Conservation (phyloP, 2,329 filamentous ascomycete genomes). For the Chaetothyriales sp. region DNA sequence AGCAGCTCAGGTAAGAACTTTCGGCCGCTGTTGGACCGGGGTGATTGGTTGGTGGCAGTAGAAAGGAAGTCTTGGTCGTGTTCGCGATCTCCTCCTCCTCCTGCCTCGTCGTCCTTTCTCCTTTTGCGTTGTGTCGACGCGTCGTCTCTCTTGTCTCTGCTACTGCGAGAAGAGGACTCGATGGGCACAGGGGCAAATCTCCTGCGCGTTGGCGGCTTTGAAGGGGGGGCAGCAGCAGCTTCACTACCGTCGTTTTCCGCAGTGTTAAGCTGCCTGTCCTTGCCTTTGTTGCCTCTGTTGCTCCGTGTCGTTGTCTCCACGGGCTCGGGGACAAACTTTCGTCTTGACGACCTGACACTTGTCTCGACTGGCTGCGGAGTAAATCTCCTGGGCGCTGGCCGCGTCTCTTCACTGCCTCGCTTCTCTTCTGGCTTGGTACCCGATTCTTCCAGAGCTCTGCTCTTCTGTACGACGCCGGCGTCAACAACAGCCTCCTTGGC, state of each 20-base stretch:
- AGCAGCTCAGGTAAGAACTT: slow-evolving; percentile 66
- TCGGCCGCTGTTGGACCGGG: slow-evolving; percentile 16
- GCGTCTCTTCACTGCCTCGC: background rate
- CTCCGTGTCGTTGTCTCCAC: slow-evolving; percentile 48
- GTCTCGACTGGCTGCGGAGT: slow-evolving; percentile 20
- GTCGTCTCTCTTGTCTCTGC: slow-evolving; percentile 12
- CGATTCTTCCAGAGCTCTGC: slow-evolving; percentile 9
- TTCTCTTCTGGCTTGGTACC: background rate
- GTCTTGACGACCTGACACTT: slow-evolving; percentile 9
- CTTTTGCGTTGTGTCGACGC: background rate
- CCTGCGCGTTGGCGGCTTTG: slow-evolving; percentile 13
- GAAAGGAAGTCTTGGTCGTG: slow-evolving; percentile 1
- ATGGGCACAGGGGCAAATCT: slow-evolving; percentile 31
- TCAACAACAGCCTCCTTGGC: slow-evolving; percentile 10
- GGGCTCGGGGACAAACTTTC: slow-evolving; percentile 29
- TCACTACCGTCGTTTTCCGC: slow-evolving; percentile 1
- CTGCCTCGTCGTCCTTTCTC: slow-evolving; percentile 8
- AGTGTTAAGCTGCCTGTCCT: slow-evolving; percentile 2
- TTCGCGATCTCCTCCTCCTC: slow-evolving; percentile 1
- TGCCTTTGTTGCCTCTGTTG: slow-evolving; percentile 9
- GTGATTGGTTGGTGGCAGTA: slow-evolving; percentile 9
- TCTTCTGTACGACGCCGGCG: background rate
- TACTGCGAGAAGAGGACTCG: slow-evolving; percentile 29
- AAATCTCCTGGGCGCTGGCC: slow-evolving; percentile 14
- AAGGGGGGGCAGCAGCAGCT: background rate